These are phyloP conservation scores for Amanita fuliginea DNA, from an alignment of 768 basidiomycete genomes.

Conservation along the genomic window DNA sequence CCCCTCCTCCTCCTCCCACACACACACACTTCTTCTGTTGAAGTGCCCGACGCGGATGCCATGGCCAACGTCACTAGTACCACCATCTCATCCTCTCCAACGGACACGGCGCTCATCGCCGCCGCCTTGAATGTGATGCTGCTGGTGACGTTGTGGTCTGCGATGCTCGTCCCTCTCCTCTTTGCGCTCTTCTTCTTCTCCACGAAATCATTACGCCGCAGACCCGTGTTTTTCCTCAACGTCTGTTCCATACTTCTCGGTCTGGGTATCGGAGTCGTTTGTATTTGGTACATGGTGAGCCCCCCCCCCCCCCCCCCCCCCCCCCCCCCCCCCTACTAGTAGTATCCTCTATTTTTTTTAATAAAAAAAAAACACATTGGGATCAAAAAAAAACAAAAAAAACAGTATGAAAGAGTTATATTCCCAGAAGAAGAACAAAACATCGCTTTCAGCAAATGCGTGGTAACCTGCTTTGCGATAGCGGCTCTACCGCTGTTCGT, in stretches of 20 bases:
- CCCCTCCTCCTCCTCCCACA: no score
- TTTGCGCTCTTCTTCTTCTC: conserved; percentile 2
- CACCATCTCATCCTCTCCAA: no score
- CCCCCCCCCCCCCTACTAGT: no score
- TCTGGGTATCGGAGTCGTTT: background rate
- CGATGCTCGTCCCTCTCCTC: conserved; percentile 1
- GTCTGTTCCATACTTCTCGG: background rate
- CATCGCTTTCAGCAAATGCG: background rate
- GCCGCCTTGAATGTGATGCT: background rate
- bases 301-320: no score
- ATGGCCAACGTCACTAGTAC: no score
- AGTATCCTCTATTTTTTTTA: no score
- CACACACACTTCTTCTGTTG: no score
- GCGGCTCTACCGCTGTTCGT: background rate
- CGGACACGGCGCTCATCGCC: no score
- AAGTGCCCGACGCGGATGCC: no score
- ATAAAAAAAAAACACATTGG: no score
- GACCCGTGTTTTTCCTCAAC: background rate
- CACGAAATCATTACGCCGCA: background rate
- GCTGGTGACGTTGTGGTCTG: background rate
- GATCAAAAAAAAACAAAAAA: background rate
- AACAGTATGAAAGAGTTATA: background rate
- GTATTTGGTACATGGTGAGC: background rate
- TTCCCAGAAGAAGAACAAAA: background rate
- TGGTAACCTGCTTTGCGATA: background rate